These are phyloP conservation scores for Ceratocystis ficicola DNA, from an alignment of 2,329 filamentous ascomycete genomes.

Conservation along the genomic window DNA sequence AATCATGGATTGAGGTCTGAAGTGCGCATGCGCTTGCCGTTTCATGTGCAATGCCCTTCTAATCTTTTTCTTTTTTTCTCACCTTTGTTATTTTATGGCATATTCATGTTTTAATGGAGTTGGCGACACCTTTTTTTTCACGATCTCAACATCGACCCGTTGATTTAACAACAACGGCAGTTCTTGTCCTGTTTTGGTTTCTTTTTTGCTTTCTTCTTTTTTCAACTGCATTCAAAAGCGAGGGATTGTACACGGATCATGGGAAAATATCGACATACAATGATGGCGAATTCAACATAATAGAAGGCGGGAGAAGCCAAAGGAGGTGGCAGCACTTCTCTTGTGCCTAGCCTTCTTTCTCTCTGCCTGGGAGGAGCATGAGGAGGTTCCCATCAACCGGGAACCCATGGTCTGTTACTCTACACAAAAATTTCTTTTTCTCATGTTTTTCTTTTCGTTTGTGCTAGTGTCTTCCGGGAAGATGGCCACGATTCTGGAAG, in stretches of 20 bases:
- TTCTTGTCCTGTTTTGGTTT: slow-evolving; percentile 21
- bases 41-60: not conserved
- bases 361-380: slow-evolving; percentile 22
- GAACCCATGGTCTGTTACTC: slow-evolving; percentile 23
- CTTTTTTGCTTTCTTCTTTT: slow-evolving; percentile 22
- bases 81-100: slow-evolving; percentile 26
- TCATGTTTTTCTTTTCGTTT: slow-evolving; percentile 2
- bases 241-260: slow-evolving; percentile 22
- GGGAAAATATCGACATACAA: slow-evolving; percentile 23
- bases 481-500: not conserved
- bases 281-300: slow-evolving; percentile 25
- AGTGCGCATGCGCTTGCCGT: slow-evolving; percentile 12
- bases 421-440: slow-evolving; percentile 14
- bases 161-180: slow-evolving; percentile 22
- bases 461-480: not conserved
- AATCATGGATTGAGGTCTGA: slow-evolving; percentile 1
- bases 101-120: slow-evolving; percentile 23
- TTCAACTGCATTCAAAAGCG: slow-evolving; percentile 22
- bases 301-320: slow-evolving; percentile 20
- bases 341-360: not conserved
- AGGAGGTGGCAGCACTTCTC: not conserved
- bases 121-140: slow-evolving; percentile 29
- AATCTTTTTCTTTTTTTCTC: slow-evolving; percentile 23
- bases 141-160: slow-evolving; percentile 45
- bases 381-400: slow-evolving; percentile 24